phyloP scores from a whole-genome alignment of 2,329 filamentous ascomycete species.

The Epichloe aotearoae region DNA sequence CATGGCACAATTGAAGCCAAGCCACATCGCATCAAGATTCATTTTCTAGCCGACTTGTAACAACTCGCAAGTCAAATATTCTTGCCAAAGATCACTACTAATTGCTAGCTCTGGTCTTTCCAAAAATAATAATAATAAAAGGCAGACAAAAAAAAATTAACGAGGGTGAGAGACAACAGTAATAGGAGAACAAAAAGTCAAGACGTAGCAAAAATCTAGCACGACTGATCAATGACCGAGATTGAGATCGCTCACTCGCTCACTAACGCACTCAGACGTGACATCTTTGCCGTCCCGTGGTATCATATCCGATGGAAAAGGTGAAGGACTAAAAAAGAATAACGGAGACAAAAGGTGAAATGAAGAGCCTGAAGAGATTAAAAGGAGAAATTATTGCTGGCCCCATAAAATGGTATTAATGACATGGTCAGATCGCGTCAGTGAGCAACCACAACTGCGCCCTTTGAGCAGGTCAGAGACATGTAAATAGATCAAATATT shows the following conservation, averaged over 20 bases:
- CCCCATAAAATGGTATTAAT: neutral
- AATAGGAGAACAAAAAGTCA: conserved; percentile 9
- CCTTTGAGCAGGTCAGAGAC: neutral
- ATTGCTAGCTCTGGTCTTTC: too few species aligned
- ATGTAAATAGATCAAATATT: neutral
- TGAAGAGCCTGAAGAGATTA: conserved; percentile 4
- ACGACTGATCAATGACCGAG: conserved; percentile 6
- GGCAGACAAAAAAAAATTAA: conserved; percentile 6
- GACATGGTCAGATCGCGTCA: neutral
- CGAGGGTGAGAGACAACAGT: neutral
- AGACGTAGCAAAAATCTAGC: conserved; percentile 7
- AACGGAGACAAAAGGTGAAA: conserved; percentile 6
- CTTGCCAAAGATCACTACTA: conserved; percentile 4
- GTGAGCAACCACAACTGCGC: neutral
- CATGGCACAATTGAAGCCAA: neutral
- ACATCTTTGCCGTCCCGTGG: conserved; percentile 10
- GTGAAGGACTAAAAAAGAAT: conserved; percentile 2
- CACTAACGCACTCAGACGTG: conserved; percentile 2
- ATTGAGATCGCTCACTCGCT: conserved; percentile 1
- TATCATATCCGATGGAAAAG: conserved; percentile 13
- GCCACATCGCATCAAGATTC: neutral
- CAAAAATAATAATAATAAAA: conserved; percentile 1
- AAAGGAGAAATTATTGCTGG: neutral
- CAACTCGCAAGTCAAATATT: neutral
- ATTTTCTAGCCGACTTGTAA: neutral